phyloP scores from a whole-genome alignment of 2,329 filamentous ascomycete genomes.

The Aspergillus sp. region DNA sequence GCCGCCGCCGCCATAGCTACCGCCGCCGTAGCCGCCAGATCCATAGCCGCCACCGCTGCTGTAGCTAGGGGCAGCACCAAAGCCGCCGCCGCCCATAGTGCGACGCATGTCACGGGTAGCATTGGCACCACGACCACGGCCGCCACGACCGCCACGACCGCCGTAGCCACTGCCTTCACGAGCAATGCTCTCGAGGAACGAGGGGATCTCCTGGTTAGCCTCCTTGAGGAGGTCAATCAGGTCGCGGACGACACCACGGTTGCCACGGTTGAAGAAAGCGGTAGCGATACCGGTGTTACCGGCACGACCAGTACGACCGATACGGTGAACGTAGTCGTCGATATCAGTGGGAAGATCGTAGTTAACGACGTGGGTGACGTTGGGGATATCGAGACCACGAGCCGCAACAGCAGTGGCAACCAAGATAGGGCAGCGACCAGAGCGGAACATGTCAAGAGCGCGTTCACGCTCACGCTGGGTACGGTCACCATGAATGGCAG shows the following conservation, averaged over 20 bases:
- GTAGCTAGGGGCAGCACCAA: slow-evolving; percentile 30
- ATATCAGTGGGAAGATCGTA: slow-evolving; percentile 99
- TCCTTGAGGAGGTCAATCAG: slow-evolving; percentile 97
- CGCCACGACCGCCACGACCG: slow-evolving; percentile 65
- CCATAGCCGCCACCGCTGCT: slow-evolving; percentile 21
- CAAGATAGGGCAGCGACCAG: slow-evolving; percentile 87
- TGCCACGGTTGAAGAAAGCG: slow-evolving; percentile 99
- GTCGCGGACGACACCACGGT: slow-evolving; percentile 94
- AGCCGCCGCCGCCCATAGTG: slow-evolving; percentile 43
- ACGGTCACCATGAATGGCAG: slow-evolving; percentile 96
- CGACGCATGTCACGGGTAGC: slow-evolving; percentile 89
- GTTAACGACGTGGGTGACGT: slow-evolving; percentile 96
- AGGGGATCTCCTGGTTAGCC: slow-evolving; percentile 91
- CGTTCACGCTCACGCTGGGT: slow-evolving; percentile 98
- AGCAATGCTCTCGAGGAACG: slow-evolving; percentile 94
- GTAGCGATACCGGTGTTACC: slow-evolving; percentile 98
- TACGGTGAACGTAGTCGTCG: slow-evolving; percentile 97
- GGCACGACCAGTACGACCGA: slow-evolving; percentile 98
- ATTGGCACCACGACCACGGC: slow-evolving; percentile 56
- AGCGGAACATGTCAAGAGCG: slow-evolving; percentile 95
- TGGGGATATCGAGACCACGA: slow-evolving; percentile 84
- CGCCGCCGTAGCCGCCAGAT: slow-evolving; percentile 23
- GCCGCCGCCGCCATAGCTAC: slow-evolving; percentile 21
- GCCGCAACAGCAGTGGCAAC: slow-evolving; percentile 96
- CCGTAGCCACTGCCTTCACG: slow-evolving; percentile 82